phyloP scores from a whole-genome alignment of 805 yeast species.

The Yarrowia deformans region DNA sequence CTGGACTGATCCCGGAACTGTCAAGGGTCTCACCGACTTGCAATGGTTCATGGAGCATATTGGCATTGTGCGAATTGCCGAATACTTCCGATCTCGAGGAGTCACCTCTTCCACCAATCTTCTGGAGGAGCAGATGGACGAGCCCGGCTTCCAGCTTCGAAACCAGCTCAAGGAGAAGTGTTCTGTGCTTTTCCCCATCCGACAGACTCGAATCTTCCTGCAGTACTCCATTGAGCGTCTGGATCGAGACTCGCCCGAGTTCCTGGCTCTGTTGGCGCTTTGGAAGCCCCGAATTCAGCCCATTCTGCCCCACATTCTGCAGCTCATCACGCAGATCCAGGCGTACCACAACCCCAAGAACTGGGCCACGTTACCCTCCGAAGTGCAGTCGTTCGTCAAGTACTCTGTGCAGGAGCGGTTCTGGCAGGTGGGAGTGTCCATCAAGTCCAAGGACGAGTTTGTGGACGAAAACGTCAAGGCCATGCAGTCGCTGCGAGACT shows the following conservation, averaged over 20 bases:
- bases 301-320: conserved; percentile 87
- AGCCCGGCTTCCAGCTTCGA: conserved; percentile 77
- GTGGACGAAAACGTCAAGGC: conserved; percentile 94
- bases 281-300: conserved; percentile 97
- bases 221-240: conserved; percentile 95
- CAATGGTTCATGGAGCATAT: conserved; percentile 99
- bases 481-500: conserved; percentile 89
- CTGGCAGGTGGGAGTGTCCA: conserved; percentile 98
- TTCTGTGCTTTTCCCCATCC: conserved; percentile 92
- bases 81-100: conserved; percentile 82
- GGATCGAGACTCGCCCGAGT: conserved; percentile 78
- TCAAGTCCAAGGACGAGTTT: conserved; percentile 91
- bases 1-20: conserved; percentile 92
- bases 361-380: conserved; percentile 86
- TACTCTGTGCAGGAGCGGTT: conserved; percentile 91
- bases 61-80: conserved; percentile 92
- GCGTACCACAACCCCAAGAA: conserved; percentile 93
- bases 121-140: conserved; percentile 85
- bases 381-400: conserved; percentile 90
- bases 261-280: conserved; percentile 67
- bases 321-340: conserved; percentile 86
- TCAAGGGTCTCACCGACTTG: conserved; percentile 84
- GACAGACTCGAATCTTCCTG: conserved; percentile 92
- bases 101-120: conserved; percentile 80
- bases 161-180: conserved; percentile 85